Evolutionary conservation across 2,329 filamentous ascomycete species (phyloP).

Genomic region (Onygenales sp.): DNA sequence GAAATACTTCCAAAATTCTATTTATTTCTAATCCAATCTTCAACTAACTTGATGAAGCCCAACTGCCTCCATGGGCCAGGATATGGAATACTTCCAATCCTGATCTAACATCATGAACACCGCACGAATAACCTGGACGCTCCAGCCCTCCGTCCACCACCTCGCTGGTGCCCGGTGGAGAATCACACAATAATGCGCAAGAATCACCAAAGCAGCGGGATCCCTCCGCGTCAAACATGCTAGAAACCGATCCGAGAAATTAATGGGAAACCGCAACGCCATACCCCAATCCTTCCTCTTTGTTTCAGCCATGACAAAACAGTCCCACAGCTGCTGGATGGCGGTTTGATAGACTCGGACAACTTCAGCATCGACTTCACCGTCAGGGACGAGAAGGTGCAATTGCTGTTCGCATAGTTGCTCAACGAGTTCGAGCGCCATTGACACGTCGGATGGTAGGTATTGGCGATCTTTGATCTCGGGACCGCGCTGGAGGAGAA

Average conservation of each 20-base stretch:
- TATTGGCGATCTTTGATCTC: constrained; percentile 9
- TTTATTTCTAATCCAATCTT: too few relatives aligned
- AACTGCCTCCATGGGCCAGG: constrained; percentile 10
- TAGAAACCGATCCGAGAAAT: constrained; percentile 14
- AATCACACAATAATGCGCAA: constrained; percentile 30
- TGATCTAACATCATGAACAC: constrained; percentile 6
- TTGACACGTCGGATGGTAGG: constrained; percentile 5
- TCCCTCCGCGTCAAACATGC: constrained; percentile 22
- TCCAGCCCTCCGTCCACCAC: constrained; percentile 16
- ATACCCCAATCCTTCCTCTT: constrained; percentile 11
- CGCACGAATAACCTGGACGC: constrained; percentile 7
- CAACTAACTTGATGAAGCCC: background rate
- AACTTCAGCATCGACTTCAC: background rate
- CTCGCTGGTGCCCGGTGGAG: constrained; percentile 11
- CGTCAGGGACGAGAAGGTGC: background rate
- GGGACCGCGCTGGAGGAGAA: constrained; percentile 10
- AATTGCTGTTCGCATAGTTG: constrained; percentile 4
- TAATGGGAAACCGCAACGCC: constrained; percentile 10
- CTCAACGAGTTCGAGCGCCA: constrained; percentile 9
- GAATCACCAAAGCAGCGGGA: constrained; percentile 24
- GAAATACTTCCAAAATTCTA: too few relatives aligned
- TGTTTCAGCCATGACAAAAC: constrained; percentile 11
- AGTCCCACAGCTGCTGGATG: constrained; percentile 10
- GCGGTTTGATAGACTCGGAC: constrained; percentile 1
- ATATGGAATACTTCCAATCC: constrained; percentile 6